Evolutionary conservation across 805 yeast species (phyloP), one percentile per base, ranked within the genome.

Genomic region (Kodamaea neixiangensis): DNA sequence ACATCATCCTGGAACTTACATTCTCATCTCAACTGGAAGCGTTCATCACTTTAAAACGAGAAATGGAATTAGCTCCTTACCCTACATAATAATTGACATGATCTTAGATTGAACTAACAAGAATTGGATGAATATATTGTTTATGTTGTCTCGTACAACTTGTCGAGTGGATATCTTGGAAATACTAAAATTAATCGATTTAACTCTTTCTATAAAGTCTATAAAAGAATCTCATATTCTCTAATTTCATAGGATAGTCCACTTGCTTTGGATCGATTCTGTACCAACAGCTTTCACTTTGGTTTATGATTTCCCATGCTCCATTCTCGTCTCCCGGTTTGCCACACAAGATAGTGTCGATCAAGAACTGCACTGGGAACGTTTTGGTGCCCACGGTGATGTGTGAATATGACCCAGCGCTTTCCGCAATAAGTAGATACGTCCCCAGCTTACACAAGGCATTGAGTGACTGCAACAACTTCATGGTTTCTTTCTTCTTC

Each of bases 341-440:
- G 1, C 89, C 88, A 20, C 83, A 73, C 31, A 90, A 68, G 1
- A 89, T 75, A 34, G 86, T 87, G 61, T 90, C 96, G 9, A 91
- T 73, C 37, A 90, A 72, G 59, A 86, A 89, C 56, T 89, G 91
- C 3, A 90, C 85, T 0, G 97, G 97, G 70, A 90, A 90, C 56
- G 73, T 79, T 64, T 86, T 89, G 25, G 81, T 66, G 3, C 96
- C 96, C 40, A 90, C 78, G 2, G 82, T 77, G 35, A 90, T 87
- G 58, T 89, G 85, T 1, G 96, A 88, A 66, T 85, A 90, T 7
- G 96, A 87, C 0, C 97, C 97, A 0, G 97, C 97, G 68, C 94
- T 86, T 61, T 90, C 97, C 1, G 89, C 81, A 19, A 90, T 81
- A 42, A 91, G 71, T 33, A 90, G 66, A 22, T 79, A 65, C 13